Base-by-base conservation (phyloP, 2,329 filamentous ascomycete species). In the Fusarium sp. region DNA sequence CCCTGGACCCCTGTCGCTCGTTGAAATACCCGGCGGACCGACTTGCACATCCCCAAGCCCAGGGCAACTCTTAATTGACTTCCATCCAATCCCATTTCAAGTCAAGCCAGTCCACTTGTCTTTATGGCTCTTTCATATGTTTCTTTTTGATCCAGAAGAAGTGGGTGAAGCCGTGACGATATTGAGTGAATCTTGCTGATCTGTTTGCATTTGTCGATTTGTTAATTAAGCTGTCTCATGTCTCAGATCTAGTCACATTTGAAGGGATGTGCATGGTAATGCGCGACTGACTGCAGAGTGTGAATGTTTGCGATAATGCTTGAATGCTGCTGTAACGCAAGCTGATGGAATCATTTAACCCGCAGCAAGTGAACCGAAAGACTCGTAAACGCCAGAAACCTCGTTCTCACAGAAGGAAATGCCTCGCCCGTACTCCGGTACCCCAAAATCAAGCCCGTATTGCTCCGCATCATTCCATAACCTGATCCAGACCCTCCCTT, bases 1-100 rank as follows among this genome's bases (percentile, higher is more conserved):
- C 43, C 59, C 53, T 68, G 56, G 40, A 66, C 56, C 65, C 65
- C 65, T 68, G 65, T 66, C 48, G 46, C 51, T 52, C 60, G 49
- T 44, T 68, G 37, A 52, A 68, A 45, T 52, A 61, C 45, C 55
- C 55, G 39, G 57, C 23, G 55, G 45, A 23, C 50, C 35, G 50
- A 41, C 49, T 46, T 30, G 49, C 55, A 46, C 46, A 65, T 50
- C 37, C 33, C 41, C 48, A 46, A 43, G 48, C 51, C 48, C 44
- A 54, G 54, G 48, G 56, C 62, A 56, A 44, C 41, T 60, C 60
- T 52, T 60, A 68, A 52, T 68, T 61, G 55, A 45, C 46, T 35
- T 27, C 39, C 37, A 43, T 53, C 61, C 59, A 64, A 64, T 64
- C 60, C 25, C 7, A 25, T 25, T 25, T 25, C 25, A 25, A 25